These are phyloP conservation scores for Cryptococcus sp. DNA, from an alignment of 1,284 basidiomycete genomes.

Conservation along the genomic window DNA sequence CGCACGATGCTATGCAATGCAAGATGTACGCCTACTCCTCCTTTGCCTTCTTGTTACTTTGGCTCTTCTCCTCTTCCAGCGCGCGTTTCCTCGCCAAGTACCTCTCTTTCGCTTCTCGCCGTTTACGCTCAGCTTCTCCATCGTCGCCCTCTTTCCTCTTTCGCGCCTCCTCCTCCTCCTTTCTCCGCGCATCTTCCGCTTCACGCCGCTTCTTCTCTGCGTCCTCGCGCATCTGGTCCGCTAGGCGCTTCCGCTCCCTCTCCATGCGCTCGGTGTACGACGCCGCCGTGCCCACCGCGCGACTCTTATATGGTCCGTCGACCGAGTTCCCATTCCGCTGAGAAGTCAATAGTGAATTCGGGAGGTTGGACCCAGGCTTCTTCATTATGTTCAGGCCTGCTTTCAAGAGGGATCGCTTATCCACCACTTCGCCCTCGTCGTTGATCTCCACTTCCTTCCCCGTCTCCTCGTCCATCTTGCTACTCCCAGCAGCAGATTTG, in stretches of 20 bases:
- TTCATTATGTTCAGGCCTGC: slow-evolving; percentile 83
- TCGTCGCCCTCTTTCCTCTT: slow-evolving; percentile 54
- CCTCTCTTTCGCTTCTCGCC: slow-evolving; percentile 71
- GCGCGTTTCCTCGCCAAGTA: slow-evolving; percentile 77
- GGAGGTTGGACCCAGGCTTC: slow-evolving; percentile 39
- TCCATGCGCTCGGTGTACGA: slow-evolving; percentile 76
- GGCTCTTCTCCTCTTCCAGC: slow-evolving; percentile 60
- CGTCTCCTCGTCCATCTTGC: slow-evolving; percentile 53
- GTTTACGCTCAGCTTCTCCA: slow-evolving; percentile 64
- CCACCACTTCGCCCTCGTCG: slow-evolving; percentile 95
- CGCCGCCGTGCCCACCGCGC: slow-evolving; percentile 77
- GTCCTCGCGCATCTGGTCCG: slow-evolving; percentile 72
- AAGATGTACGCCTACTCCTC: slow-evolving; percentile 15
- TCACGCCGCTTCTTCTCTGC: slow-evolving; percentile 57
- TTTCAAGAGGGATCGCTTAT: slow-evolving; percentile 86
- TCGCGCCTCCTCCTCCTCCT: slow-evolving; percentile 52
- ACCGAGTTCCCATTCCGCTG: slow-evolving; percentile 57
- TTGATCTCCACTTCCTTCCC: slow-evolving; percentile 93
- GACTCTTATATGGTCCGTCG: slow-evolving; percentile 53
- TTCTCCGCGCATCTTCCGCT: slow-evolving; percentile 62
- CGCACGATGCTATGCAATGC: neutral
- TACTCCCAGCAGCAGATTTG: slow-evolving; percentile 9
- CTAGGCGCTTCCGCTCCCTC: slow-evolving; percentile 71
- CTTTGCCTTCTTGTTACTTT: slow-evolving; percentile 16
- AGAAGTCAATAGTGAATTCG: slow-evolving; percentile 31